Percentiles rank a stretch among this genome's conserved stretches.
phyloP scores from a whole-genome alignment of 129 eudicot genomes.

The Chrysanthemum lavandulifolium region DNA sequence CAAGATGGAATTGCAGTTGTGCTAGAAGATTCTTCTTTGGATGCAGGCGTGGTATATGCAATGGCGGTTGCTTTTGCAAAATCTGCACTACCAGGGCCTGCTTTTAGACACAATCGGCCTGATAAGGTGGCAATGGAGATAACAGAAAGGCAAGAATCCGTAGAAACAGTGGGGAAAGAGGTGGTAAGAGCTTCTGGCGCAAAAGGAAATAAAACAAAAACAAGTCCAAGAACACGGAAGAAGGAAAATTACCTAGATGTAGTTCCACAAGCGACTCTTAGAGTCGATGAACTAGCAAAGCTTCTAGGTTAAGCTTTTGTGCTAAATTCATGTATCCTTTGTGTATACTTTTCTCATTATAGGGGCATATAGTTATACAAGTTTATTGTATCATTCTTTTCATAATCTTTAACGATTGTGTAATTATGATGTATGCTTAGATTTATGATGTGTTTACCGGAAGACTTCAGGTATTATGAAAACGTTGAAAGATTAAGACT shows the following conservation, averaged over 20 bases:
- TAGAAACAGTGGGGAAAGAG: conserved; percentile 20
- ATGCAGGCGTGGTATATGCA: conserved; percentile 15
- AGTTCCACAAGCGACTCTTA: conserved; percentile 59
- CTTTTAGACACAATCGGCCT: conserved; percentile 37
- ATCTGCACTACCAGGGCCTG: conserved; percentile 64
- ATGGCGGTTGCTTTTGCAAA: conserved; percentile 29
- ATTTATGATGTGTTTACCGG: no score
- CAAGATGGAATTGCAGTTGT: conserved; percentile 61
- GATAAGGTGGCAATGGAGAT: no score
- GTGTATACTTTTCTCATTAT: background rate
- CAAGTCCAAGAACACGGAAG: conserved; percentile 26
- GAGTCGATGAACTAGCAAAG: conserved; percentile 92
- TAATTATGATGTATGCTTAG: no score
- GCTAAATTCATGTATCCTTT: no score
- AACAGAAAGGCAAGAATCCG: background rate
- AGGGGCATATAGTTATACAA: background rate
- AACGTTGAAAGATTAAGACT: no score
- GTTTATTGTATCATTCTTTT: background rate
- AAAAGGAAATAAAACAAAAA: conserved; percentile 31
- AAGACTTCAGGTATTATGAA: no score
- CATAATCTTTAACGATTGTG: no score
- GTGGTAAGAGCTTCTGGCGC: conserved; percentile 18
- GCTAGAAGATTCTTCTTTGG: conserved; percentile 52
- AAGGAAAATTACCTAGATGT: conserved; percentile 48
- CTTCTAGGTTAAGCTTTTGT: conserved; percentile 37